A percentile compares a stretch with the other conserved stretches of the same genome.
phyloP scores from a whole-genome alignment of 2,329 filamentous ascomycete species.

The Epichloe amarillans region DNA sequence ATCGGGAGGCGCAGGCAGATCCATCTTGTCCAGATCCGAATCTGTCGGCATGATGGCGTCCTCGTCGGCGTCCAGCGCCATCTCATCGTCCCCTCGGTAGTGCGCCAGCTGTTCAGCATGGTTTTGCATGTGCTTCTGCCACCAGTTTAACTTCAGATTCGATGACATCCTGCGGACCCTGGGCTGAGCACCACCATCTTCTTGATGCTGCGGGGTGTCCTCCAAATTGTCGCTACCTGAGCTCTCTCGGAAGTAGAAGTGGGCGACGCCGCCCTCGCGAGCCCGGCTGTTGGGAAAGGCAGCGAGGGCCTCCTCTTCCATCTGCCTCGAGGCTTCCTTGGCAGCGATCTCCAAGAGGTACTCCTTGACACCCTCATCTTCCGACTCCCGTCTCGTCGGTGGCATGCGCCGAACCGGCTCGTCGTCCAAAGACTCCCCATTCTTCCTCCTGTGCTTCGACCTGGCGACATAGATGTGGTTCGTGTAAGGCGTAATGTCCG shows the following conservation, averaged over 20 bases:
- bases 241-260: constrained; percentile 55
- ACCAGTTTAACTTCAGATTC: constrained; percentile 54
- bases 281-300: constrained; percentile 63
- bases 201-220: constrained; percentile 21
- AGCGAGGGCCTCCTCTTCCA: constrained; percentile 63
- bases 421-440: constrained; percentile 17
- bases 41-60: constrained; percentile 21
- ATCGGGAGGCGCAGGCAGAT: constrained; percentile 25
- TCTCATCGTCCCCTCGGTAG: constrained; percentile 21
- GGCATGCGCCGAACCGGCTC: constrained; percentile 21
- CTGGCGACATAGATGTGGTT: constrained; percentile 43
- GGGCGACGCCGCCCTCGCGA: constrained; percentile 55
- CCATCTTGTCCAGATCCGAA: constrained; percentile 31
- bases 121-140: constrained; percentile 67
- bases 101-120: constrained; percentile 54
- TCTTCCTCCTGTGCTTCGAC: constrained; percentile 23
- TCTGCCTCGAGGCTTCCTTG: constrained; percentile 64
- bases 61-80: constrained; percentile 14
- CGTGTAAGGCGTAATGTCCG: constrained; percentile 54
- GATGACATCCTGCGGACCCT: constrained; percentile 44
- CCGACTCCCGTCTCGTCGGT: constrained; percentile 47
- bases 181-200: constrained; percentile 12
- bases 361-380: constrained; percentile 61
- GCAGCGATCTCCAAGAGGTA: constrained; percentile 71
- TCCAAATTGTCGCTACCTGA: constrained; percentile 41